A percentile compares a stretch with the other conserved stretches of the same genome.
Conservation (phyloP, 176 grass and related monocot genomes). For the Carex parvula region DNA sequence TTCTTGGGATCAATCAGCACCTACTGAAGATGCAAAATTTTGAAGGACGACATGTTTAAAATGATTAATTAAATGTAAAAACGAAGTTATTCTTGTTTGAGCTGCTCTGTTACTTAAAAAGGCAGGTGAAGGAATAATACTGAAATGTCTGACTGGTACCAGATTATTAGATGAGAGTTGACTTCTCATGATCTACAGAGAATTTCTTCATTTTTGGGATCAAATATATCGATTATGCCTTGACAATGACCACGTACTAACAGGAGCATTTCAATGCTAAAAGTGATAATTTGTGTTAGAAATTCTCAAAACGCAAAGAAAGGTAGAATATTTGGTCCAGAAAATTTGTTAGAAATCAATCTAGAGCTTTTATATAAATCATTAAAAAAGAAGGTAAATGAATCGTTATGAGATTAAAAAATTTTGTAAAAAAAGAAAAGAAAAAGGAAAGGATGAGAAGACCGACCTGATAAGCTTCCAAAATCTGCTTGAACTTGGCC, state of each 20-base stretch:
- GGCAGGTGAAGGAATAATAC: neutral
- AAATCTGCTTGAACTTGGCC: conserved; percentile 76
- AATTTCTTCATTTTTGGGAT: neutral
- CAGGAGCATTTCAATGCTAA: neutral
- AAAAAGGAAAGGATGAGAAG: conserved; percentile 1
- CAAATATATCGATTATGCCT: neutral
- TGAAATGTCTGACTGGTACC: neutral
- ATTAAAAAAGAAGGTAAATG: neutral
- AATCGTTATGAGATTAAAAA: neutral
- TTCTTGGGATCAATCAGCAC: conserved; percentile 23
- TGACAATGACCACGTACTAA: neutral
- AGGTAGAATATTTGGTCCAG: neutral
- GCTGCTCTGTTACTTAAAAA: neutral
- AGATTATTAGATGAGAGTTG: conserved; percentile 5
- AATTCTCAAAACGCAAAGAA: neutral
- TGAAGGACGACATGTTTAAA: neutral
- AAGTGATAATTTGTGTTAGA: neutral
- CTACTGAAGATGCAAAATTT: conserved; percentile 26
- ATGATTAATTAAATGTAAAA: conserved; percentile 16
- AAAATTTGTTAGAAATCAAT: neutral
- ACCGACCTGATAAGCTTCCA: conserved; percentile 67
- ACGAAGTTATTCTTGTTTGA: neutral
- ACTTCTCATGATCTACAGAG: conserved; percentile 9
- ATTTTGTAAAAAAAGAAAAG: neutral
- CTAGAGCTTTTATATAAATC: neutral